These are phyloP conservation scores for Diaporthe ilicicola DNA, from an alignment of 2,329 filamentous ascomycete genomes.

Conservation along the genomic window DNA sequence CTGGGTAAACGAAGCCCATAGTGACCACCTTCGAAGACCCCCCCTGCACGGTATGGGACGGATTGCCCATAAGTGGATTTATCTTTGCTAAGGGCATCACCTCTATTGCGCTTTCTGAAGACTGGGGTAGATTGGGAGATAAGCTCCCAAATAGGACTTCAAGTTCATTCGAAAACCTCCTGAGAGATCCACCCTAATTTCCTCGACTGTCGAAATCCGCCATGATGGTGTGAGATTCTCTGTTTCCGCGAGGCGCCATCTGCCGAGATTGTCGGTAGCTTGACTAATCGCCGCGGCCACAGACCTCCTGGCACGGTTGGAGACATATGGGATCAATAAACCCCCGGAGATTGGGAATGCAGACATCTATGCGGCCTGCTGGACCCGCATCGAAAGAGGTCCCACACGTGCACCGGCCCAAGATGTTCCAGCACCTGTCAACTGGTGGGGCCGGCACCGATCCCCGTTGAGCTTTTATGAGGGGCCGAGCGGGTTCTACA, in stretches of 20 bases:
- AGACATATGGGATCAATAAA: neutral
- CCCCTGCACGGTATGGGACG: no score
- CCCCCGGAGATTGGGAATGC: neutral
- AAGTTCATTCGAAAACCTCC: neutral
- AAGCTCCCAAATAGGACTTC: neutral
- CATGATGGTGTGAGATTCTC: neutral
- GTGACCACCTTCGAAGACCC: no score
- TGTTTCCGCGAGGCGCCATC: neutral
- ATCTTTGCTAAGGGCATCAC: neutral
- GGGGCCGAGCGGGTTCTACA: neutral
- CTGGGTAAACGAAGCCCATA: no score
- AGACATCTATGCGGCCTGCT: neutral
- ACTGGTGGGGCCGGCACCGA: neutral
- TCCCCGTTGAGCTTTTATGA: neutral
- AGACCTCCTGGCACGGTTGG: neutral
- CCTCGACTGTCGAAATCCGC: neutral
- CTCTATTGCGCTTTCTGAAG: neutral
- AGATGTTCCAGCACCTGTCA: conserved; percentile 3
- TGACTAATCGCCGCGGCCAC: neutral
- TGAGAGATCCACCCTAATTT: neutral
- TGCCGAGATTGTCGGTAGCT: neutral
- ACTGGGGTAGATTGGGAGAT: neutral
- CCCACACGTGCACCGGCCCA: neutral
- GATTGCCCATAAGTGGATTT: neutral
- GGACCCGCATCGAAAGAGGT: neutral